Evolutionary conservation across 148 eudicot species (phyloP), one percentile per base, ranked within the genome.

Genomic region (Arbutus unedo): DNA sequence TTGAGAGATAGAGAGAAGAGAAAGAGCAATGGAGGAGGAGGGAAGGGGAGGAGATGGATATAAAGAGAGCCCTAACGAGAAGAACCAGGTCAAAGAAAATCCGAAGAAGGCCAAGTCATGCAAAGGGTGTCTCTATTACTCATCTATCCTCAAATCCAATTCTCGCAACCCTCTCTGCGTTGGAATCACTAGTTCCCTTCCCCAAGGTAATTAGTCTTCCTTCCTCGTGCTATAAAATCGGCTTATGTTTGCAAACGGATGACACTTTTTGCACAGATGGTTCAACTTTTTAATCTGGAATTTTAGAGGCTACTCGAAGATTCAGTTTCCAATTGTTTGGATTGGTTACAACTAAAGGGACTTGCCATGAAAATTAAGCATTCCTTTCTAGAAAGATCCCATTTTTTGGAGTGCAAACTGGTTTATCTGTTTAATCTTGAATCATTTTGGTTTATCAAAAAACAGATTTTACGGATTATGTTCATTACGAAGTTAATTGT

Each of bases 141-240:
- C 98, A 38, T 93, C 96, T 14, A 49, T 78, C 31, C 90, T 91
- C 85, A 91, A 90, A 88, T 92, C 98, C 71, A 89, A 93, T 83
- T 86, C 89, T n/a, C 87, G 88, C 8, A 90, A 89, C 74, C 98
- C 98, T 89, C 91, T 94, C 15, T 95, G 98, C 79, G 85, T 95
- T 50, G 98, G 98, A 76, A 77, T 95, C 84, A 79, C 96, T 75
- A 91, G 94, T 49, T 88, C 98, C 47, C 93, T 95, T 50, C 90
- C 90, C 23, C 88, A 85, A 85, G 96, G 98, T 94, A 59, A 19
- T 59, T 19, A 59, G 21, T 18, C 23, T 55, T 56, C 4, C 62
- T 57, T 2, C 62, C n/a, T 18, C 62, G 15, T 57, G n/a, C 21
- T 18, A 4, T 3, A 54, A 31, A 31, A 31, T 31, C 38, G 38